These are phyloP conservation scores for Lachancea sp. DNA, from an alignment of 805 yeast genomes.

Conservation along the genomic window DNA sequence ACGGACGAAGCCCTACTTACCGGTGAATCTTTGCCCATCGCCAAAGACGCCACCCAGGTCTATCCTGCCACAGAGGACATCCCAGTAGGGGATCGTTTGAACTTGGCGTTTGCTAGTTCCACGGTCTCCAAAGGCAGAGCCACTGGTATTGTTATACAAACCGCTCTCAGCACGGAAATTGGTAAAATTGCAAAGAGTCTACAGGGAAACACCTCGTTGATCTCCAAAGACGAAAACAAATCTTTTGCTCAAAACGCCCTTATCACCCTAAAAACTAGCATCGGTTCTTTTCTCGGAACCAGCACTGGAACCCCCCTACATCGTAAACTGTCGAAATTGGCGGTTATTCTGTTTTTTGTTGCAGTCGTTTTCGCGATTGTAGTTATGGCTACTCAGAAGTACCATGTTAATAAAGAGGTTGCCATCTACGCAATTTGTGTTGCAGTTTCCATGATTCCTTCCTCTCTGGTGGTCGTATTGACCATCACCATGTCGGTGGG, in stretches of 20 bases:
- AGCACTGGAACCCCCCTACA: slow-evolving; percentile 79
- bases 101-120: slow-evolving; percentile 92
- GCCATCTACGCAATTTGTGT: slow-evolving; percentile 88
- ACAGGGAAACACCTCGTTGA: slow-evolving; percentile 19
- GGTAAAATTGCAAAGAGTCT: slow-evolving; percentile 92
- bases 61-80: slow-evolving; percentile 29
- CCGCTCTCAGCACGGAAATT: slow-evolving; percentile 84
- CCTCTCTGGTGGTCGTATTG: slow-evolving; percentile 94
- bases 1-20: slow-evolving; percentile 92
- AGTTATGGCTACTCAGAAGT: slow-evolving; percentile 78
- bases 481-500: slow-evolving; percentile 96
- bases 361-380: slow-evolving; percentile 85
- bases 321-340: slow-evolving; percentile 67
- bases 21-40: slow-evolving; percentile 87
- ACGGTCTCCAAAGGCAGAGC: slow-evolving; percentile 94
- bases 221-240: slow-evolving; percentile 36
- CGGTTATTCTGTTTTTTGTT: slow-evolving; percentile 60
- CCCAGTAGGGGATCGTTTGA: slow-evolving; percentile 61
- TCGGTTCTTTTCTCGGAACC: slow-evolving; percentile 69
- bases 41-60: slow-evolving; percentile 48
- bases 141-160: slow-evolving; percentile 85
- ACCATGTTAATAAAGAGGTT: slow-evolving; percentile 68
- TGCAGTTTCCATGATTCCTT: slow-evolving; percentile 98
- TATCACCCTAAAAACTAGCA: slow-evolving; percentile 43
- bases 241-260: slow-evolving; percentile 35